phyloP scores from a whole-genome alignment of 305 asterid species.

The Lippia alba region DNA sequence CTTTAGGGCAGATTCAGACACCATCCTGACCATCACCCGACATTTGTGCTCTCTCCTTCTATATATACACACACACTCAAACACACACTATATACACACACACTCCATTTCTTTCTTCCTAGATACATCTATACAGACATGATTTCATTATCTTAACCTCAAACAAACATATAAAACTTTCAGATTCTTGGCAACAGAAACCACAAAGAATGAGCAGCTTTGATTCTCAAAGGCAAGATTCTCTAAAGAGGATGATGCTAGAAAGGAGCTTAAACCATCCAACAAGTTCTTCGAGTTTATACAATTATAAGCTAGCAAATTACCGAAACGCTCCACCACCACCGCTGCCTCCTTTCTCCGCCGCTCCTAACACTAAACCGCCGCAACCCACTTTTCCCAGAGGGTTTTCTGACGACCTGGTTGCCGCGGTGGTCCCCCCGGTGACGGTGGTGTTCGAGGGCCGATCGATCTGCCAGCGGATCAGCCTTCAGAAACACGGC shows the following conservation, averaged over 20 bases:
- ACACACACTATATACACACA: constrained; percentile 12
- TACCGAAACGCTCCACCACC: constrained; percentile 1
- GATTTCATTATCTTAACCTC: too few species aligned
- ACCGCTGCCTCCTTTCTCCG: background rate
- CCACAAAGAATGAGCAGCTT: constrained; percentile 46
- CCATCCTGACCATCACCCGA: constrained; percentile 60
- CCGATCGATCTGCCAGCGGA: constrained; percentile 79
- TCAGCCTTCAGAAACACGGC: constrained; percentile 69
- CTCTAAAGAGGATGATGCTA: constrained; percentile 51
- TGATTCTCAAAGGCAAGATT: constrained; percentile 47
- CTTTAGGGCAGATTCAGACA: constrained; percentile 53
- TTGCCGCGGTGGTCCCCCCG: constrained; percentile 58
- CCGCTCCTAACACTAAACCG: constrained; percentile 34
- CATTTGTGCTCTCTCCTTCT: constrained; percentile 57
- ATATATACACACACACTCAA: constrained; percentile 31
- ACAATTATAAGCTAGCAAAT: constrained; percentile 20
- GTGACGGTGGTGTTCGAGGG: constrained; percentile 87
- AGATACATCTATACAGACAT: background rate
- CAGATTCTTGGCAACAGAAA: too few species aligned
- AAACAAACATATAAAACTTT: too few species aligned
- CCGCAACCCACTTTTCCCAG: constrained; percentile 37
- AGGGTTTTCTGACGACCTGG: constrained; percentile 51
- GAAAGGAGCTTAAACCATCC: constrained; percentile 37
- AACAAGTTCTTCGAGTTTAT: constrained; percentile 20
- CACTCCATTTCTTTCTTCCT: background rate